Conservation (phyloP, 805 yeast genomes). For the Wickerhamiella dianesei region DNA sequence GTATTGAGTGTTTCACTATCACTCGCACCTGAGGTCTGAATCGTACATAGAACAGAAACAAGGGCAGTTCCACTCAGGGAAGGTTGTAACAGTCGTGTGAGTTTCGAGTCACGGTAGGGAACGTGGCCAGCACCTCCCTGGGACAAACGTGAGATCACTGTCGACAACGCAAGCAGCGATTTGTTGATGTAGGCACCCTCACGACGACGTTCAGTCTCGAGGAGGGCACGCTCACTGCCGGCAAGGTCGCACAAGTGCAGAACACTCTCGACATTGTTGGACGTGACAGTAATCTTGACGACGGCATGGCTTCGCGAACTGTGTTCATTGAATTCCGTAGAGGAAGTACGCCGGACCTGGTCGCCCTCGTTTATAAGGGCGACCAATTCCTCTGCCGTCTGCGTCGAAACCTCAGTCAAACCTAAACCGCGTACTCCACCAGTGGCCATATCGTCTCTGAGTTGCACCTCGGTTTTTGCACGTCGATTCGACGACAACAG, state of each 20-base stretch:
- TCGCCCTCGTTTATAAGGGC: slow-evolving; percentile 56
- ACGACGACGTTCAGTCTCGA: slow-evolving; percentile 65
- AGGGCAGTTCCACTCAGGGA: slow-evolving; percentile 79
- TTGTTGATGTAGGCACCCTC: slow-evolving; percentile 92
- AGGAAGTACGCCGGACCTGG: slow-evolving; percentile 59
- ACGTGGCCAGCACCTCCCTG: slow-evolving; percentile 45
- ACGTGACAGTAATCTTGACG: slow-evolving; percentile 48
- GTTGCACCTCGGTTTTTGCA: slow-evolving; percentile 37
- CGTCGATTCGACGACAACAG: slow-evolving; percentile 28
- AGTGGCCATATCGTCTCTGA: slow-evolving; percentile 54
- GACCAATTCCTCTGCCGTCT: slow-evolving; percentile 45
- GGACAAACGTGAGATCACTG: slow-evolving; percentile 76
- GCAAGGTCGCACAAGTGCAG: slow-evolving; percentile 89
- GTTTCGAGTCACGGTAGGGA: slow-evolving; percentile 86
- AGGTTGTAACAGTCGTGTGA: slow-evolving; percentile 82
- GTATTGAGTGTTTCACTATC: slow-evolving; percentile 77
- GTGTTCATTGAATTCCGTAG: slow-evolving; percentile 78
- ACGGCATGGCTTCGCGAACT: slow-evolving; percentile 90
- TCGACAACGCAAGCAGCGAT: slow-evolving; percentile 76
- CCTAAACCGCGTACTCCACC: slow-evolving; percentile 69
- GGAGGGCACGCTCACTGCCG: slow-evolving; percentile 82
- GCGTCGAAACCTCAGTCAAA: slow-evolving; percentile 46
- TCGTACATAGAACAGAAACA: slow-evolving; percentile 76
- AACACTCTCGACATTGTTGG: slow-evolving; percentile 38
- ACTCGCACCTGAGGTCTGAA: slow-evolving; percentile 46